Conservation (phyloP, 148 eudicot genomes). For the Cornus kousa region DNA sequence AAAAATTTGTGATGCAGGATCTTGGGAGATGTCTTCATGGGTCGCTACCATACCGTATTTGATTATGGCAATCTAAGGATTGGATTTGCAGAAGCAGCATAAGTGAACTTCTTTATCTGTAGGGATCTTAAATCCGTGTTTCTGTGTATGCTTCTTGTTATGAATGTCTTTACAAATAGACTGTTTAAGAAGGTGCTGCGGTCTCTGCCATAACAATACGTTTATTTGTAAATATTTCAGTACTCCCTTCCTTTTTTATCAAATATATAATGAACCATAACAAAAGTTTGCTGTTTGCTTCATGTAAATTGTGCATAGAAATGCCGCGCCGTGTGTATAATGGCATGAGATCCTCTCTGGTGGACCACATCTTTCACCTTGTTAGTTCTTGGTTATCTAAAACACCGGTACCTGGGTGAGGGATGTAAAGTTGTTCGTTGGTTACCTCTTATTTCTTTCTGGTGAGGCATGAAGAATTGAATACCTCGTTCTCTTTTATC, state of each 20-base stretch:
- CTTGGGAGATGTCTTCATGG: slow-evolving; percentile 93
- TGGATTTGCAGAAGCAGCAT: slow-evolving; percentile 90
- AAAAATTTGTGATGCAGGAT: slow-evolving; percentile 55
- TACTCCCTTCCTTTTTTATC: neutral
- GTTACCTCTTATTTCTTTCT: too few relatives aligned
- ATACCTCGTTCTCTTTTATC: too few relatives aligned
- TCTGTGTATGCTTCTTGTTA: neutral
- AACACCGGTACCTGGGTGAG: too few relatives aligned
- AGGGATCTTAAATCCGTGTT: neutral
- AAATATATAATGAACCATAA: neutral
- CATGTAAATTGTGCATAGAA: neutral
- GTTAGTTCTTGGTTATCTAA: too few relatives aligned
- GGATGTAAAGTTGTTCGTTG: too few relatives aligned
- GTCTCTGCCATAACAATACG: neutral
- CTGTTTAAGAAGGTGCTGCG: neutral
- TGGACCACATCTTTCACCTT: too few relatives aligned
- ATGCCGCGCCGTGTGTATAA: too few relatives aligned
- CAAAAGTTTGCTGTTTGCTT: neutral
- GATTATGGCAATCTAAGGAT: slow-evolving; percentile 68
- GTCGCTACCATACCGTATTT: slow-evolving; percentile 83
- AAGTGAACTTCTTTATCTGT: neutral
- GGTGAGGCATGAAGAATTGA: too few relatives aligned
- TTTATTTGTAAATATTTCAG: neutral
- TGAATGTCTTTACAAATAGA: too few relatives aligned
- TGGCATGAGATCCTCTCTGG: too few relatives aligned